Percentiles rank a stretch among this genome's conserved stretches.
Evolutionary conservation across 768 basidiomycete genomes (phyloP).

Genomic region (Amanita brunnescens): DNA sequence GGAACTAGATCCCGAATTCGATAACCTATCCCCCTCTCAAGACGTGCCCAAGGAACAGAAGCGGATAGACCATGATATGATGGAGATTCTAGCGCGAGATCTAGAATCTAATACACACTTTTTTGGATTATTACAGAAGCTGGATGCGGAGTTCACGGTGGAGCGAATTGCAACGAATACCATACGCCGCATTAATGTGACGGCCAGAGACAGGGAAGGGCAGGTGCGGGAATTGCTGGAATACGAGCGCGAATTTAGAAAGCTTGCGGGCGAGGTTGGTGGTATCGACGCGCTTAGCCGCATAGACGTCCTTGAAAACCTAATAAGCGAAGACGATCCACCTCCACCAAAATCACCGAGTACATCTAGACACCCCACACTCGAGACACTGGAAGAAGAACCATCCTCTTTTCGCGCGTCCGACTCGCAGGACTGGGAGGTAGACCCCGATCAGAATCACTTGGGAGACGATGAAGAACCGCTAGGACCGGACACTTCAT

Average conservation of each 20-base stretch:
- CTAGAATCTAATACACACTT: slow-evolving; percentile 74
- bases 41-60: slow-evolving; percentile 20
- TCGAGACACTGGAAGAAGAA: slow-evolving; percentile 24
- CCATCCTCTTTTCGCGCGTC: slow-evolving; percentile 19
- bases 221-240: slow-evolving; percentile 75
- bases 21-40: slow-evolving; percentile 24
- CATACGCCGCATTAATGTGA: slow-evolving; percentile 70
- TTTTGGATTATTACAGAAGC: slow-evolving; percentile 57
- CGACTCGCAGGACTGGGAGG: slow-evolving; percentile 49
- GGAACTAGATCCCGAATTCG: slow-evolving; percentile 39
- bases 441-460: slow-evolving; percentile 40
- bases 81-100: slow-evolving; percentile 65
- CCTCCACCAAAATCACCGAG: slow-evolving; percentile 14
- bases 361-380: background rate
- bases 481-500: slow-evolving; percentile 35
- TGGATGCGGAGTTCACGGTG: slow-evolving; percentile 51
- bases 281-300: slow-evolving; percentile 64
- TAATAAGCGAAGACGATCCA: slow-evolving; percentile 37
- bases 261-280: slow-evolving; percentile 69
- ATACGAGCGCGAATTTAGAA: slow-evolving; percentile 72
- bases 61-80: slow-evolving; percentile 47
- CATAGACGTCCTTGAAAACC: slow-evolving; percentile 51
- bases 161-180: slow-evolving; percentile 69
- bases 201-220: slow-evolving; percentile 66
- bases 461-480: slow-evolving; percentile 42